These are phyloP conservation scores for Calonectria pseudoreteaudii DNA, from an alignment of 2,329 filamentous ascomycete genomes.

Conservation along the genomic window DNA sequence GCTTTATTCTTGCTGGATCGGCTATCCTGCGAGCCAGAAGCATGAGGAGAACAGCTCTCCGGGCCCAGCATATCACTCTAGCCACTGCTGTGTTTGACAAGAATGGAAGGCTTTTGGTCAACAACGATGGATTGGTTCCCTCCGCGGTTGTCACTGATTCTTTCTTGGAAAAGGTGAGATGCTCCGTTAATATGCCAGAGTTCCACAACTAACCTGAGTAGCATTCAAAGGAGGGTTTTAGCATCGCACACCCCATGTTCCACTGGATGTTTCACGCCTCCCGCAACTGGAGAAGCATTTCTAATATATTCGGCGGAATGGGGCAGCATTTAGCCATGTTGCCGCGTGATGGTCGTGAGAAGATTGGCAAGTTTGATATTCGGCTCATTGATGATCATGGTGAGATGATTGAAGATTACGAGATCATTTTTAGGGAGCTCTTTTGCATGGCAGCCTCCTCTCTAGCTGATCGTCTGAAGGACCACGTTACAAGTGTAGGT, in stretches of 20 bases:
- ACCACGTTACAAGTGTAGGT: constrained; percentile 72
- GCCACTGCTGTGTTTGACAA: constrained; percentile 76
- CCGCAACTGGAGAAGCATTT: constrained; percentile 79
- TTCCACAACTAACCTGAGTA: constrained; percentile 34
- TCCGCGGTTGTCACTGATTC: constrained; percentile 83
- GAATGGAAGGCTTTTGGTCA: constrained; percentile 75
- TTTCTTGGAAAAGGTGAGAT: constrained; percentile 72
- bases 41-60: constrained; percentile 65
- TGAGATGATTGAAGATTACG: constrained; percentile 75
- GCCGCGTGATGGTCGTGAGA: constrained; percentile 43
- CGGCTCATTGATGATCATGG: constrained; percentile 65
- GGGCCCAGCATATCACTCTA: constrained; percentile 70
- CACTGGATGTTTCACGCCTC: constrained; percentile 89
- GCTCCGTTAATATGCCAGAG: constrained; percentile 11
- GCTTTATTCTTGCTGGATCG: constrained; percentile 67
- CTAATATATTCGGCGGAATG: constrained; percentile 78
- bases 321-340: constrained; percentile 72
- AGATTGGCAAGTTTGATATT: constrained; percentile 45
- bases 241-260: constrained; percentile 81
- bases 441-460: constrained; percentile 84
- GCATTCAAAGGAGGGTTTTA: constrained; percentile 77
- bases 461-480: constrained; percentile 76
- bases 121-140: constrained; percentile 75
- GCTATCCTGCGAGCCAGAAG: constrained; percentile 65
- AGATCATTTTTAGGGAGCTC: constrained; percentile 81